phyloP scores from a whole-genome alignment of 257 asterid species.

The Solanum peruvianum region DNA sequence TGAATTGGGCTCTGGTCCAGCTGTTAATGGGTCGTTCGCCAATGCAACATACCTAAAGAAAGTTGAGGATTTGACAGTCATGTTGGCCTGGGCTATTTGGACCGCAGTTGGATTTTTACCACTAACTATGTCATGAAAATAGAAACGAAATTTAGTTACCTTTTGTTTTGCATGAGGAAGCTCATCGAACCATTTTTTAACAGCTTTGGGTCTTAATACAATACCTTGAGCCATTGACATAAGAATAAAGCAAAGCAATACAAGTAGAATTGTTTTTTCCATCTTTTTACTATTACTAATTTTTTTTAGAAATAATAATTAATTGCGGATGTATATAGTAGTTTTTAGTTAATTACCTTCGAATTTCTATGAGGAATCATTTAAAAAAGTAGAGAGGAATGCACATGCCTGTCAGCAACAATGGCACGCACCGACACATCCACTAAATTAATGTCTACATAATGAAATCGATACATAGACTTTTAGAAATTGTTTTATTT shows the following conservation, averaged over 20 bases:
- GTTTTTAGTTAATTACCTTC: no score
- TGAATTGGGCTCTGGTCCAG: background rate
- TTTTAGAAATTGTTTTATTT: no score
- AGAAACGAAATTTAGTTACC: constrained; percentile 18
- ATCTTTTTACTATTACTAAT: background rate
- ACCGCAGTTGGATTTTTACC: constrained; percentile 10
- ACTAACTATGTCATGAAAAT: constrained; percentile 22
- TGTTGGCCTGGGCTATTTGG: background rate
- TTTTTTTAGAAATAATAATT: no score
- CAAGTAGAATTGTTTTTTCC: background rate
- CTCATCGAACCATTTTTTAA: constrained; percentile 11
- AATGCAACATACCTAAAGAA: constrained; percentile 9
- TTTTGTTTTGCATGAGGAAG: constrained; percentile 12
- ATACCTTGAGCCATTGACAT: background rate
- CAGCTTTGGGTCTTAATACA: constrained; percentile 1
- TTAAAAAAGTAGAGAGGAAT: no score
- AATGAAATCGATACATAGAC: no score
- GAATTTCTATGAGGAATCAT: no score
- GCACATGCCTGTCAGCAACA: no score
- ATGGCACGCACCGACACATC: no score
- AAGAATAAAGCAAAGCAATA: background rate
- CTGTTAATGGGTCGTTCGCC: constrained; percentile 15
- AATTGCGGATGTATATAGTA: no score
- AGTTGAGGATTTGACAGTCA: constrained; percentile 4
- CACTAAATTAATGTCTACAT: no score